These are phyloP conservation scores for Exophiala sp. DNA, from an alignment of 2,329 filamentous ascomycete genomes.

Conservation along the genomic window DNA sequence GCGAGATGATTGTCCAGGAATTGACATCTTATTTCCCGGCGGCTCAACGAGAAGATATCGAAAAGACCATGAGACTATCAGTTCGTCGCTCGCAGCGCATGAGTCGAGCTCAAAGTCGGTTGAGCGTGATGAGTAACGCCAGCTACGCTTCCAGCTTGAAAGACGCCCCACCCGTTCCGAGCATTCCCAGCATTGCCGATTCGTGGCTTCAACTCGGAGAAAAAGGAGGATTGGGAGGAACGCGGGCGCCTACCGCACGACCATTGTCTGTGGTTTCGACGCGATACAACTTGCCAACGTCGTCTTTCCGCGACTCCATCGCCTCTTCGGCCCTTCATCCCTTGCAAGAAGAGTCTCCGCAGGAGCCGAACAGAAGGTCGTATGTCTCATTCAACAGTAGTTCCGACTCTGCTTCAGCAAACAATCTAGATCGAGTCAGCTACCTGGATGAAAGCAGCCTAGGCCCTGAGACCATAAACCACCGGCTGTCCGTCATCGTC, in stretches of 20 bases:
- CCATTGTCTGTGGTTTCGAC: constrained; percentile 56
- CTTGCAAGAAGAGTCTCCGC: constrained; percentile 81
- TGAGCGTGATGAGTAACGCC: constrained; percentile 89
- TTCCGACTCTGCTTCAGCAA: constrained; percentile 64
- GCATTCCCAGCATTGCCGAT: constrained; percentile 68
- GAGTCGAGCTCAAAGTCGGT: constrained; percentile 85
- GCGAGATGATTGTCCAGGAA: constrained; percentile 95
- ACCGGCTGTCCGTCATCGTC: constrained; percentile 77
- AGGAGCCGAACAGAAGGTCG: constrained; percentile 87
- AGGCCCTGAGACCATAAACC: constrained; percentile 48
- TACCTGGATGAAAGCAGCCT: constrained; percentile 79
- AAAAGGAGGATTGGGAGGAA: constrained; percentile 34
- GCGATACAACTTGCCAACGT: constrained; percentile 55
- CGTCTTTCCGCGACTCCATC: constrained; percentile 78
- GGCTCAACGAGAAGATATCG: constrained; percentile 89
- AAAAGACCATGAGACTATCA: constrained; percentile 89
- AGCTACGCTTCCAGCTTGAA: constrained; percentile 89
- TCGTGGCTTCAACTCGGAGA: constrained; percentile 72
- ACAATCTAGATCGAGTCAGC: constrained; percentile 70
- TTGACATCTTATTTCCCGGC: constrained; percentile 96
- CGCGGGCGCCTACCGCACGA: constrained; percentile 45
- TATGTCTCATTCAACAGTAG: constrained; percentile 71
- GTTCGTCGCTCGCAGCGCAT: constrained; percentile 85
- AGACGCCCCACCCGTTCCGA: constrained; percentile 91
- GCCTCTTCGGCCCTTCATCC: constrained; percentile 86